phyloP scores from a whole-genome alignment of 805 yeast genomes.

The Blastobotrys parvus region DNA sequence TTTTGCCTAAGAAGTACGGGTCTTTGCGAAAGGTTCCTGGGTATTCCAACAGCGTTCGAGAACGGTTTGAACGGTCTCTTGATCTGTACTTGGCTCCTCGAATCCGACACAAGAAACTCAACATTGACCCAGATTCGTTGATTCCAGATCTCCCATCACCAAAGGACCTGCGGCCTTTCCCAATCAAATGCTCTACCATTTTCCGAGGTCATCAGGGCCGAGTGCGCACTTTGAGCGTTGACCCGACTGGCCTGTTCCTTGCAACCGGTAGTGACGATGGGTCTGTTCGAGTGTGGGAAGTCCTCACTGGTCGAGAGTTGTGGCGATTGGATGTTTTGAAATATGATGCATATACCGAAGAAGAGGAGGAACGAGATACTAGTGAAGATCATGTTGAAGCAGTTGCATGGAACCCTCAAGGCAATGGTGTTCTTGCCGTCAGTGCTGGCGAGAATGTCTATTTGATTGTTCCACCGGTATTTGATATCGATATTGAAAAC shows the following conservation, averaged over 20 bases:
- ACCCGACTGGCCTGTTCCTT: conserved; percentile 86
- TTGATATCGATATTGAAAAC: conserved; percentile 82
- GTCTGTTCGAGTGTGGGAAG: conserved; percentile 92
- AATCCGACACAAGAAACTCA: conserved; percentile 79
- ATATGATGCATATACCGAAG: conserved; percentile 28
- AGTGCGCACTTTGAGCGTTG: conserved; percentile 73
- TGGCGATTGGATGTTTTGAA: conserved; percentile 37
- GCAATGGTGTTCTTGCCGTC: conserved; percentile 72
- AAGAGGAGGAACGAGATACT: conserved; percentile 35
- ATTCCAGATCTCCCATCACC: conserved; percentile 97
- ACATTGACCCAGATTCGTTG: conserved; percentile 92
- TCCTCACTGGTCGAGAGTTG: conserved; percentile 89
- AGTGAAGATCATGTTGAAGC: conserved; percentile 71
- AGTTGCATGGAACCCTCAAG: conserved; percentile 86
- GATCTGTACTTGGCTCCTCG: conserved; percentile 95
- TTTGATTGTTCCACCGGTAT: conserved; percentile 81
- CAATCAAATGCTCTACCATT: conserved; percentile 76
- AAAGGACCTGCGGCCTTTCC: conserved; percentile 93
- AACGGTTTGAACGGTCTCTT: conserved; percentile 86
- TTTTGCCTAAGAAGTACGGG: conserved; percentile 70
- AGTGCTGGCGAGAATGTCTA: conserved; percentile 74
- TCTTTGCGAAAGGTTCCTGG: conserved; percentile 92
- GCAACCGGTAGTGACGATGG: conserved; percentile 99
- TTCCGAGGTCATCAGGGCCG: conserved; percentile 79
- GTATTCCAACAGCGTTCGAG: conserved; percentile 75